Percentiles rank a stretch among this genome's conserved stretches.
Evolutionary conservation across 164 flowering plant genomes (phyloP).

Genomic region (Macadamia integrifolia): DNA sequence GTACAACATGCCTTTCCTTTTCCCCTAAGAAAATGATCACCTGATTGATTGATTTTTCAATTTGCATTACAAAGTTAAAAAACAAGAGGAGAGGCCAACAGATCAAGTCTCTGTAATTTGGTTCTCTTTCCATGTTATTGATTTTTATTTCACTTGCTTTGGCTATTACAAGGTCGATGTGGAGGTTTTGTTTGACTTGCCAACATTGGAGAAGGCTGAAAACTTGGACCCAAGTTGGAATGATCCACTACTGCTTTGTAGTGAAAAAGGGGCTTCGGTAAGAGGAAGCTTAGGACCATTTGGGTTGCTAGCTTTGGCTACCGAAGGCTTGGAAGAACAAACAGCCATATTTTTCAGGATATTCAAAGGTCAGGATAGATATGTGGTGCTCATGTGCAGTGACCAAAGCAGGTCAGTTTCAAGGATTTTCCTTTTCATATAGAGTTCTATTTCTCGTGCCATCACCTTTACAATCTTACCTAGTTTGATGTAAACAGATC

Average conservation of each 20-base stretch:
- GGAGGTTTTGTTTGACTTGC: conserved; percentile 40
- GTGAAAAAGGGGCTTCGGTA: conserved; percentile 32
- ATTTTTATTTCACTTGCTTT: not conserved
- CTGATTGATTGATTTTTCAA: too few species aligned
- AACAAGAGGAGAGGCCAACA: too few species aligned
- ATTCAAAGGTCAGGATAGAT: conserved; percentile 32
- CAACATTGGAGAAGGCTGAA: conserved; percentile 30
- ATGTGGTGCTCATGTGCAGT: conserved; percentile 59
- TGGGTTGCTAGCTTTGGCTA: conserved; percentile 48
- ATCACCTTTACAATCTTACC: too few species aligned
- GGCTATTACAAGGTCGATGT: conserved; percentile 37
- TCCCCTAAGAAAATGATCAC: too few species aligned
- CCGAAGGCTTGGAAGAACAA: conserved; percentile 42
- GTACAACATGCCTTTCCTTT: too few species aligned
- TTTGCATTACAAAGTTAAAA: too few species aligned
- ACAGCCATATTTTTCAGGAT: conserved; percentile 57
- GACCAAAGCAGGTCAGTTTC: conserved; percentile 58
- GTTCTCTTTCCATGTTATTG: too few species aligned
- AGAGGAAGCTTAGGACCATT: conserved; percentile 54
- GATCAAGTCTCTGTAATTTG: too few species aligned
- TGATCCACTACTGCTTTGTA: conserved; percentile 41
- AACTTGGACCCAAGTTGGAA: conserved; percentile 34
- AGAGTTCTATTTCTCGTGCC: too few species aligned
- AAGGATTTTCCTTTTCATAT: not conserved
- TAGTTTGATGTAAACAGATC: conserved; percentile 29